These are phyloP conservation scores for Arctostaphylos glauca DNA, from an alignment of 148 eudicot genomes.

Conservation along the genomic window DNA sequence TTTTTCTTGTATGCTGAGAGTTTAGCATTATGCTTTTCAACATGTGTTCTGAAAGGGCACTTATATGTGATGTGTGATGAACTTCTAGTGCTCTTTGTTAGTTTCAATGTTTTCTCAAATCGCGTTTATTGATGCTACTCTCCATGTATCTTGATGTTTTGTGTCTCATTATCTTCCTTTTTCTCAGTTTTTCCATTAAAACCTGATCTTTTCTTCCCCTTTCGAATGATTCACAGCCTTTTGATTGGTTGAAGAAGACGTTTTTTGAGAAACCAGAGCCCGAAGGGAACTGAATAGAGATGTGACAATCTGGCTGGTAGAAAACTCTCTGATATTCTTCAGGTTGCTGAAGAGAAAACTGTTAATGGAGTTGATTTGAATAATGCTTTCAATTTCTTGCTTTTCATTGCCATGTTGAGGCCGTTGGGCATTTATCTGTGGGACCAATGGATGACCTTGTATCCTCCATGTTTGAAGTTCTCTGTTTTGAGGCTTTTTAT, in stretches of 20 bases:
- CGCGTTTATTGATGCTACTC: background rate
- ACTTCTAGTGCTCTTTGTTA: background rate
- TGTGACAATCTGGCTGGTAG: background rate
- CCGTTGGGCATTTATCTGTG: conserved; percentile 19
- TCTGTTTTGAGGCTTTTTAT: background rate
- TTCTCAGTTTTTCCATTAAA: background rate
- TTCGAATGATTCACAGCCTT: conserved; percentile 36
- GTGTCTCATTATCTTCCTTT: background rate
- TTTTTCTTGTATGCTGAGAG: background rate
- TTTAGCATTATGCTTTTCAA: background rate
- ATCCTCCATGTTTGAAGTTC: background rate
- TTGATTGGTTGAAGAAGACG: conserved; percentile 49
- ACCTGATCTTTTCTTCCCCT: background rate
- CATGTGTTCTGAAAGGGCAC: background rate
- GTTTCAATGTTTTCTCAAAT: background rate
- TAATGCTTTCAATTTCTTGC: conserved; percentile 32
- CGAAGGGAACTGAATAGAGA: conserved; percentile 26
- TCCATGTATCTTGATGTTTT: background rate
- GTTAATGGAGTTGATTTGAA: conserved; percentile 25
- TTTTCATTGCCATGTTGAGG: conserved; percentile 22
- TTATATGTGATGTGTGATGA: background rate
- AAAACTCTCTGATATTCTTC: conserved; percentile 14
- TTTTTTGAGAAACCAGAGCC: conserved; percentile 43
- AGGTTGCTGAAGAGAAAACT: conserved; percentile 14
- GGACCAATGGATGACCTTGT: conserved; percentile 14